Conservation (phyloP, 2,329 filamentous ascomycete species). For the Lecanicillium sp. region DNA sequence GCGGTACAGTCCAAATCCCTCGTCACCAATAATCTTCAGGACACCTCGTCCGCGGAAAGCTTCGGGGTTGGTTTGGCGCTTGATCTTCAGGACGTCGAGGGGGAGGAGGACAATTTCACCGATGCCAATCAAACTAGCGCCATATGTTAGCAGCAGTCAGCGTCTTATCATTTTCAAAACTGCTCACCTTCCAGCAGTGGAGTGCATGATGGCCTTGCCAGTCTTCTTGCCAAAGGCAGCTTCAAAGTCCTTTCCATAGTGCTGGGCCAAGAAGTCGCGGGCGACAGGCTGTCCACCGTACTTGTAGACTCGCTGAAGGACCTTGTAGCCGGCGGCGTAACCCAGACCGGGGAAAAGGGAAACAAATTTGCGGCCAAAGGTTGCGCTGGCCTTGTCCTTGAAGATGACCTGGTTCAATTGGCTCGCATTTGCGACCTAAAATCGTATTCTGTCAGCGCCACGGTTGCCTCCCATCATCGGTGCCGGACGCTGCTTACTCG, state of each 20-base stretch:
- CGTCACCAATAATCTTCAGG: constrained; percentile 81
- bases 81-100: constrained; percentile 97
- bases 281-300: constrained; percentile 96
- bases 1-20: constrained; percentile 91
- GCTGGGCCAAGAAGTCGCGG: constrained; percentile 73
- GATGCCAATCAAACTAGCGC: constrained; percentile 79
- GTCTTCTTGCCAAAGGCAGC: constrained; percentile 89
- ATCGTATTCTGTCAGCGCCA: constrained; percentile 11
- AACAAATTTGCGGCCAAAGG: constrained; percentile 71
- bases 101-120: constrained; percentile 94
- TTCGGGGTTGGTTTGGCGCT: constrained; percentile 97
- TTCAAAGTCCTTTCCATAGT: constrained; percentile 82
- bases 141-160: constrained; percentile 12
- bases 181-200: constrained; percentile 76
- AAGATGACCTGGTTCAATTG: constrained; percentile 90
- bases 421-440: constrained; percentile 27
- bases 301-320: constrained; percentile 96
- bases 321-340: constrained; percentile 96
- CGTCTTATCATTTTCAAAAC: not conserved
- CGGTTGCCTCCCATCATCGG: too few species aligned
- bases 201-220: constrained; percentile 97
- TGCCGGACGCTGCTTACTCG: too few species aligned
- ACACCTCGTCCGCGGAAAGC: constrained; percentile 92
- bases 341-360: constrained; percentile 95
- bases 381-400: constrained; percentile 72